Conservation (phyloP, 805 yeast genomes). For the Monosporozyma siamensis region DNA sequence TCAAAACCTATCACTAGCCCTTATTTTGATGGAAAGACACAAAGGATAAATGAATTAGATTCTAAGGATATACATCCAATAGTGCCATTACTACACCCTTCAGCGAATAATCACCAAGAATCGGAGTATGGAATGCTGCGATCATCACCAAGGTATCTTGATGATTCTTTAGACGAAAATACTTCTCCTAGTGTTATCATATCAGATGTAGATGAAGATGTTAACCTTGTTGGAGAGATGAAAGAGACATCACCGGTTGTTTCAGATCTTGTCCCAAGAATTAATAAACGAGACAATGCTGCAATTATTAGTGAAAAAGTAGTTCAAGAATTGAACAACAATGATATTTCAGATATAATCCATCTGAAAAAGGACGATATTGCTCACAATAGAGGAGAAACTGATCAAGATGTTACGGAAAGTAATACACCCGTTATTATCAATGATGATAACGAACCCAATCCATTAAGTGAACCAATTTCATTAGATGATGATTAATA, state of each 20-base stretch:
- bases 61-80: too few relatives aligned
- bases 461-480: constrained; percentile 1
- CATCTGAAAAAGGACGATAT: background rate
- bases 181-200: constrained; percentile 8
- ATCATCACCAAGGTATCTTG: background rate
- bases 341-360: constrained; percentile 1
- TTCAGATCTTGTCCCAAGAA: background rate
- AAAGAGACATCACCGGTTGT: background rate
- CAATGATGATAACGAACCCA: background rate
- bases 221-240: constrained; percentile 12
- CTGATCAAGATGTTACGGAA: background rate
- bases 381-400: background rate
- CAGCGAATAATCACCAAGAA: too few relatives aligned
- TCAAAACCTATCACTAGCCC: background rate
- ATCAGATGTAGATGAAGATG: constrained; percentile 19
- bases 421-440: background rate
- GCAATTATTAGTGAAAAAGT: constrained; percentile 3
- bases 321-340: constrained; percentile 1
- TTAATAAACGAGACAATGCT: background rate
- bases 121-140: too few relatives aligned
- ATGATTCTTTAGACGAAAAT: background rate
- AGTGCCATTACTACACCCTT: too few relatives aligned
- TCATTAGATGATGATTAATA: constrained; percentile 6
- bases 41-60: too few relatives aligned
- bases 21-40: background rate